Evolutionary conservation across 345 rosid genomes (phyloP), one percentile per base, ranked within the genome.

Genomic region (Psidium friedrichsthalianum): DNA sequence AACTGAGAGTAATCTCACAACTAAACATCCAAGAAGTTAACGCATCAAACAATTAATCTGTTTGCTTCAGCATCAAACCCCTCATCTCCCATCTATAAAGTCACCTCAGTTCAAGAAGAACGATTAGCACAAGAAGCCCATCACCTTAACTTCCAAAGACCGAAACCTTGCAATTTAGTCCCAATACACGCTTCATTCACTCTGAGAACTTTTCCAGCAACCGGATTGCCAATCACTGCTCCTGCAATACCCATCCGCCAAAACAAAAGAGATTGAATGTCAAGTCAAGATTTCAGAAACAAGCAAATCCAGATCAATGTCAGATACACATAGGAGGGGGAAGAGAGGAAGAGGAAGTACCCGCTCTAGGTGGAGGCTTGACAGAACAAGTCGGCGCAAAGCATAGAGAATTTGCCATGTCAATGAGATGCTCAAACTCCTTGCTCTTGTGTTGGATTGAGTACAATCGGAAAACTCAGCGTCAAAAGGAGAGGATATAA

Each of bases 91-190:
- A 49, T 5, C 32, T 82, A 22, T 25, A 54, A 29, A 84, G 78
- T 84, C 49, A 22, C 44, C 40, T 42, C 42, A n/a, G 6, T 42
- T 83, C 47, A 22, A 40, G 84, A 83, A 25, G 59, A 82, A 56
- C 44, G 10, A 4, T 74, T 51, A 32, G 51, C 56, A 22, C 47
- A 16, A 25, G 22, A 88, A 69, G n/a, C 78, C 82, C 74, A 91
- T 87, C 78, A 97, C 98, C 96, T 93, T 93, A 52, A 89, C 90
- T 85, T 92, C 92, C 64, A 93, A 91, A 74, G 93, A 91, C 86
- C 87, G 92, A 89, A 90, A 86, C 89, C 90, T 94, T 74, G 88
- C 88, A 87, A 74, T 85, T 61, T 88, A 44, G 93, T 84, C 88
- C 53, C 91, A 83, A 87, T 88, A 88, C 93, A 89, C 85, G 87